Percentiles rank a stretch among this genome's conserved stretches.
Conservation (phyloP, 2,329 filamentous ascomycete genomes). For the Phialocephala sp. region DNA sequence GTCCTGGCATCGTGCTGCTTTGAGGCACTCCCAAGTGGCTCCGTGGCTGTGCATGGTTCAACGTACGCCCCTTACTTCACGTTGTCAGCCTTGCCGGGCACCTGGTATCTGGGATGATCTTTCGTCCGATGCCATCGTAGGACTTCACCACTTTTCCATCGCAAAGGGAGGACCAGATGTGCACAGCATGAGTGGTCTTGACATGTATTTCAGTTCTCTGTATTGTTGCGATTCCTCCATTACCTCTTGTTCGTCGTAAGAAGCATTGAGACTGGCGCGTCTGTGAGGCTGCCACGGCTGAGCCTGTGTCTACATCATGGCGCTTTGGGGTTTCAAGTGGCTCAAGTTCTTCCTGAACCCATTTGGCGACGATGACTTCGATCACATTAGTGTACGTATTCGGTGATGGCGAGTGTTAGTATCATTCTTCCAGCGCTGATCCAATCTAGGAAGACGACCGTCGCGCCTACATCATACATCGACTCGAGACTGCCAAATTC, state of each 20-base stretch:
- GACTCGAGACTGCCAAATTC: constrained; percentile 32
- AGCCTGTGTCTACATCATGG: constrained; percentile 24
- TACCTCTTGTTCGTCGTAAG: not conserved
- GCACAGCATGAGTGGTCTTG: not conserved
- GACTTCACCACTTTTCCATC: constrained; percentile 1
- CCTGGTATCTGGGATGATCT: constrained; percentile 3
- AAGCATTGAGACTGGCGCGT: not conserved
- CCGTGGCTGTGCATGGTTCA: constrained; percentile 8
- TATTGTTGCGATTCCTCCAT: not conserved
- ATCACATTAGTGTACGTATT: constrained; percentile 31
- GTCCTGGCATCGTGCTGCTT: not conserved
- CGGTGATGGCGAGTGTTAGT: not conserved
- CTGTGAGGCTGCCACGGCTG: not conserved
- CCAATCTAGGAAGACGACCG: constrained; percentile 32
- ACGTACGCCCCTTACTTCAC: constrained; percentile 2
- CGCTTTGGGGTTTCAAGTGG: constrained; percentile 35
- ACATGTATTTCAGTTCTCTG: not conserved
- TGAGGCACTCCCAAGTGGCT: not conserved
- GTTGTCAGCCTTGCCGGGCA: not conserved
- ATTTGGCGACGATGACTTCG: constrained; percentile 33
- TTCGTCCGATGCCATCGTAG: not conserved
- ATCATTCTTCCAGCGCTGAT: not conserved
- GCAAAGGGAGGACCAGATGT: not conserved
- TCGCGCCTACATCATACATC: constrained; percentile 31
- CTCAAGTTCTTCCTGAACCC: constrained; percentile 35